Base-by-base conservation (phyloP, 495 filamentous ascomycete species). In the Aspergillus bertholletiae region DNA sequence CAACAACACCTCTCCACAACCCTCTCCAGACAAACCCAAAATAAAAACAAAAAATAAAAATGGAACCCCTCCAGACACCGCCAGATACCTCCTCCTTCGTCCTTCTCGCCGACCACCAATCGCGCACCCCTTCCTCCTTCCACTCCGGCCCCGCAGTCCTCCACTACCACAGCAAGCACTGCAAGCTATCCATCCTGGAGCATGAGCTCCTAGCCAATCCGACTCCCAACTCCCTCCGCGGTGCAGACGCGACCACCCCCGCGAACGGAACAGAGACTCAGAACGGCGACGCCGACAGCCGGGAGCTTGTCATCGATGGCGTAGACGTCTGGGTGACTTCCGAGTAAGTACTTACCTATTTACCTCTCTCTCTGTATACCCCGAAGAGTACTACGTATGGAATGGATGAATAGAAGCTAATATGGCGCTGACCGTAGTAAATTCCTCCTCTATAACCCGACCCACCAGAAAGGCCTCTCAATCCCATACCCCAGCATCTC, bases 401-500 rank as follows among this genome's bases (percentile, higher is more conserved):
- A n/a, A n/a, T n/a, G n/a, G n/a, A n/a, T n/a, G n/a, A n/a, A n/a
- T n/a, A n/a, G n/a, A n/a, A n/a, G n/a, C n/a, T n/a, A n/a, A n/a
- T n/a, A n/a, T n/a, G n/a, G n/a, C n/a, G n/a, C n/a, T n/a, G n/a
- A n/a, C n/a, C n/a, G 49, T 53, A 95, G 90, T 47, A 85, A 86
- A 71, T 77, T 96, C 55, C 81, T 83, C 43, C 71, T 96, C 58
- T 93, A 83, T 76, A 87, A 83, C 65, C 70, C 80, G 45, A 49
- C 80, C 18, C 75, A 74, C 43, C 71, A 76, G 28, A 71, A 69
- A 3, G 92, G 92, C 47, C 63, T 96, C 47, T 79, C 84, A 35
- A 91, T 98, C 54, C 88, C 91, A 13, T 98, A 96, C 75, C 90
- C 88, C 4, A 72, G 84, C 28, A 90, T 98, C 64, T 88, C 86